Percentiles rank a stretch among this genome's conserved stretches.
phyloP scores from a whole-genome alignment of 208 protist species.

The Kentomonas sorsogonicus region DNA sequence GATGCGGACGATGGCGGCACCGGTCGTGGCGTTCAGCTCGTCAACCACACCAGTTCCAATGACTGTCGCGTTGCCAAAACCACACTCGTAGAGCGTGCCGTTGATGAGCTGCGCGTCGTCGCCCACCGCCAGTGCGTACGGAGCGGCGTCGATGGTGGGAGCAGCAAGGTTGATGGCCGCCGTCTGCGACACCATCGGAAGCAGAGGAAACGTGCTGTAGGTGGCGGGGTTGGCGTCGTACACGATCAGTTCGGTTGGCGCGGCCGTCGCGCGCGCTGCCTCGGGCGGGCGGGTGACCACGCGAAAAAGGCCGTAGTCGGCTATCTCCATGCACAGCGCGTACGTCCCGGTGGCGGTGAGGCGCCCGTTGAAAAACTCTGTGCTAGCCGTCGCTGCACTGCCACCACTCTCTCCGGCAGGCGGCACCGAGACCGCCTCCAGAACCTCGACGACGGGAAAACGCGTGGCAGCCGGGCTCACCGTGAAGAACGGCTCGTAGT shows the following conservation, averaged over 20 bases:
- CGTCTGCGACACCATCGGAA: slow-evolving; percentile 49
- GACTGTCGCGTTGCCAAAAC: slow-evolving; percentile 60
- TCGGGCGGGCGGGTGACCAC: slow-evolving; percentile 25
- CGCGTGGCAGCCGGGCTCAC: slow-evolving; percentile 9
- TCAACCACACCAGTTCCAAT: slow-evolving; percentile 28
- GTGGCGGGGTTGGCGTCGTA: slow-evolving; percentile 26
- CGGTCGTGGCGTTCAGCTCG: slow-evolving; percentile 1
- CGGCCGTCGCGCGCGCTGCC: neutral
- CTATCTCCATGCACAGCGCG: slow-evolving; percentile 76
- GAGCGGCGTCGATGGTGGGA: slow-evolving; percentile 1
- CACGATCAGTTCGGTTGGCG: slow-evolving; percentile 23
- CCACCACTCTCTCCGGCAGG: slow-evolving; percentile 13
- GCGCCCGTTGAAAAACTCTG: slow-evolving; percentile 32
- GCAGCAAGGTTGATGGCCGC: slow-evolving; percentile 48
- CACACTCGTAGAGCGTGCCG: slow-evolving; percentile 71
- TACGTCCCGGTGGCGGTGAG: slow-evolving; percentile 34
- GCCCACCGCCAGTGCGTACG: slow-evolving; percentile 17
- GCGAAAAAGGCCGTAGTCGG: slow-evolving; percentile 47
- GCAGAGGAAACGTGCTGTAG: slow-evolving; percentile 31
- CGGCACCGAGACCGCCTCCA: slow-evolving; percentile 18
- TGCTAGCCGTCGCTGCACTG: slow-evolving; percentile 4
- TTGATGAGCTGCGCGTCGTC: slow-evolving; percentile 67
- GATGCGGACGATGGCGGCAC: slow-evolving; percentile 13
- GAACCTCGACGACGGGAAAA: slow-evolving; percentile 25
- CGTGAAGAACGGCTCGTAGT: slow-evolving; percentile 66